A percentile compares a stretch with the other conserved stretches of the same genome.
Evolutionary conservation across 169 alveolate genomes (phyloP).

Genomic region (Eimeria mitis): DNA sequence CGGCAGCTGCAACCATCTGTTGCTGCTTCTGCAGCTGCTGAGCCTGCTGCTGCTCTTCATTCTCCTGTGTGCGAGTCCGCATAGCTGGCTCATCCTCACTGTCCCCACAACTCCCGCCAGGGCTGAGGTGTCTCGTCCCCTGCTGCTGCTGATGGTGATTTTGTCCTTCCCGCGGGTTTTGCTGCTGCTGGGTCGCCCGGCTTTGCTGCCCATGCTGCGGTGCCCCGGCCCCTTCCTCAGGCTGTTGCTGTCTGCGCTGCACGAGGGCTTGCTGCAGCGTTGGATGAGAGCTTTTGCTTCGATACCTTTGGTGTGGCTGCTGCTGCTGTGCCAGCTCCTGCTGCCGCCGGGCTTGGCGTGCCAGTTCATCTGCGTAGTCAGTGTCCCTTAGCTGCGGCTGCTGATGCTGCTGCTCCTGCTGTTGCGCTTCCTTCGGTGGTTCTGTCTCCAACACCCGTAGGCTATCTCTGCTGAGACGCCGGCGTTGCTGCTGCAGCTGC

Average conservation of each 20-base stretch:
- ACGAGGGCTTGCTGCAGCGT: background rate
- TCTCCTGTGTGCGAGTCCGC: background rate
- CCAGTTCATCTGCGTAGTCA: background rate
- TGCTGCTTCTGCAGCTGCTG: slow-evolving; percentile 11
- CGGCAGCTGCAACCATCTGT: background rate
- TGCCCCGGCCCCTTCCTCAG: slow-evolving; percentile 14
- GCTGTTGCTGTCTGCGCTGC: background rate
- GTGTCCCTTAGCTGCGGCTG: background rate
- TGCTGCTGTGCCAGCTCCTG: background rate
- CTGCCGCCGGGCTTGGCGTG: background rate
- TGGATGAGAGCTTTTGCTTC: background rate
- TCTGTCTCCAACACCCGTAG: background rate
- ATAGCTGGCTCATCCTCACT: background rate
- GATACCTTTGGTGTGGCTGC: background rate
- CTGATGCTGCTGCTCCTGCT: slow-evolving; percentile 38
- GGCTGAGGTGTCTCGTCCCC: background rate
- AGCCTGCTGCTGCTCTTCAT: background rate
- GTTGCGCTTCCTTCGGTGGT: slow-evolving; percentile 17
- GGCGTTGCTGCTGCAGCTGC: slow-evolving; percentile 12
- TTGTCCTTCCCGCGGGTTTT: background rate
- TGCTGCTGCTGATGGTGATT: background rate
- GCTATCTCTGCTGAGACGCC: background rate
- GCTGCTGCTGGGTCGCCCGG: background rate
- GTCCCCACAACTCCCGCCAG: background rate
- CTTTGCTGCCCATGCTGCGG: background rate